Evolutionary conservation across 2,329 filamentous ascomycete genomes (phyloP).

Genomic region (Colletotrichum noveboracense): DNA sequence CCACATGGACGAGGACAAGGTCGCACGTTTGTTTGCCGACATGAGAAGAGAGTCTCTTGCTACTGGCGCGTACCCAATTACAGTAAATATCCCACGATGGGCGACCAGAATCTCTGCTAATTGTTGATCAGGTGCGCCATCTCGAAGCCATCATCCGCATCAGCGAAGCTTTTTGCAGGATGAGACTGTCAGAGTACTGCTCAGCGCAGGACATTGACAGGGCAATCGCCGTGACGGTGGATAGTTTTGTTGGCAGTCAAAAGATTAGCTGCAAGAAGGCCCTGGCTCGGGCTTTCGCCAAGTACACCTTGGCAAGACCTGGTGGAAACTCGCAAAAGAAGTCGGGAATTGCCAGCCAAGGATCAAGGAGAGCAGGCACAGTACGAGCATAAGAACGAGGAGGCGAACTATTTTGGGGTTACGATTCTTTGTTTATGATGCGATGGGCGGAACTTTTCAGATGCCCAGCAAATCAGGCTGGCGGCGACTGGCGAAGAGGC

Average conservation of each 20-base stretch:
- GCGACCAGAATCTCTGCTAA: not conserved
- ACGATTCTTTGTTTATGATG: not conserved
- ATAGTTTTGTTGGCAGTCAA: slow-evolving; percentile 94
- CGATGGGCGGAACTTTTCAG: not conserved
- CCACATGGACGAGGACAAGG: slow-evolving; percentile 97
- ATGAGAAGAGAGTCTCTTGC: slow-evolving; percentile 93
- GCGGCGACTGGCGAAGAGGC: slow-evolving; percentile 20
- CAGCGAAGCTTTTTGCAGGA: slow-evolving; percentile 92
- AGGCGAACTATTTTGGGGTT: not conserved
- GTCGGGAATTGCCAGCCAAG: slow-evolving; percentile 25
- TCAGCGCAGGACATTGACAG: slow-evolving; percentile 90
- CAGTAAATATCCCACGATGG: slow-evolving; percentile 63
- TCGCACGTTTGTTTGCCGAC: slow-evolving; percentile 91
- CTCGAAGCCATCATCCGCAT: slow-evolving; percentile 98
- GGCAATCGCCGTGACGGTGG: slow-evolving; percentile 94
- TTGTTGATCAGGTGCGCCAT: slow-evolving; percentile 79
- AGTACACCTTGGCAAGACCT: slow-evolving; percentile 74
- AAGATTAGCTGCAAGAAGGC: slow-evolving; percentile 99
- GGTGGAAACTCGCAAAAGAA: slow-evolving; percentile 27
- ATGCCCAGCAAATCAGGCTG: slow-evolving; percentile 5
- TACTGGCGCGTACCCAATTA: slow-evolving; percentile 97
- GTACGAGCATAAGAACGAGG: slow-evolving; percentile 4
- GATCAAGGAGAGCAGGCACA: slow-evolving; percentile 15
- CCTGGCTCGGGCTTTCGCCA: slow-evolving; percentile 90
- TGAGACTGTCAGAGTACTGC: slow-evolving; percentile 97